Percentiles rank a stretch among this genome's conserved stretches.
Evolutionary conservation across 2,329 filamentous ascomycete genomes (phyloP).

Genomic region (Clarireedia hainanense): DNA sequence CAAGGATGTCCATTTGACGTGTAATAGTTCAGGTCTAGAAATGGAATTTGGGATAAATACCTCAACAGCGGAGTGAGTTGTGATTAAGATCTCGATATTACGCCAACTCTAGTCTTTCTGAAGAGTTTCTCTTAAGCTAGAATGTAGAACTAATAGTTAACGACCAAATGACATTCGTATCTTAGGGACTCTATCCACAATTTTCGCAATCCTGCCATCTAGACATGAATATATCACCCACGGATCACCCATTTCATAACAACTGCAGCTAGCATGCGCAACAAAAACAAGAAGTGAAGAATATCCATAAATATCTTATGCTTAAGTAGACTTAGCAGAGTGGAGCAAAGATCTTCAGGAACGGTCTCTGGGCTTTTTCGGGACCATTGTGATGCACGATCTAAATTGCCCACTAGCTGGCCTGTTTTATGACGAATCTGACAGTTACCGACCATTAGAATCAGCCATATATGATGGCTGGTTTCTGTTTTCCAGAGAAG

Average conservation of each 20-base stretch:
- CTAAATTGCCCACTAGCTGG: too few species aligned
- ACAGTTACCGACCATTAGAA: too few species aligned
- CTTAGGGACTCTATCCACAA: not conserved
- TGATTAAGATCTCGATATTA: not conserved
- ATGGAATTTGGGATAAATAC: not conserved
- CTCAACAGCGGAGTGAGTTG: too few species aligned
- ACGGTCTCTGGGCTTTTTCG: not conserved
- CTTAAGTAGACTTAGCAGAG: not conserved
- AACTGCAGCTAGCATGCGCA: not conserved
- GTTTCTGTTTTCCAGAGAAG: too few species aligned
- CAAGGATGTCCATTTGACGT: not conserved
- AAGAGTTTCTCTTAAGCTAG: not conserved
- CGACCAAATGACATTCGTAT: not conserved
- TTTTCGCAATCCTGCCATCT: not conserved
- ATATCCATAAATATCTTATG: not conserved
- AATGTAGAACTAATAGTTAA: not conserved
- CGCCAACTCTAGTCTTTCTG: not conserved
- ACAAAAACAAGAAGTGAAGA: not conserved
- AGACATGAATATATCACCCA: not conserved
- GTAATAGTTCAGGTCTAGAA: not conserved
- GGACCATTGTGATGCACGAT: too few species aligned
- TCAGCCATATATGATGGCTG: too few species aligned
- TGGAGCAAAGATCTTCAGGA: constrained; percentile 4
- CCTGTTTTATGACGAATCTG: too few species aligned
- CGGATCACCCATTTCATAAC: not conserved